These are phyloP conservation scores for Phellopilus nigrolimitatus DNA, from an alignment of 1,284 basidiomycete genomes.

Conservation along the genomic window DNA sequence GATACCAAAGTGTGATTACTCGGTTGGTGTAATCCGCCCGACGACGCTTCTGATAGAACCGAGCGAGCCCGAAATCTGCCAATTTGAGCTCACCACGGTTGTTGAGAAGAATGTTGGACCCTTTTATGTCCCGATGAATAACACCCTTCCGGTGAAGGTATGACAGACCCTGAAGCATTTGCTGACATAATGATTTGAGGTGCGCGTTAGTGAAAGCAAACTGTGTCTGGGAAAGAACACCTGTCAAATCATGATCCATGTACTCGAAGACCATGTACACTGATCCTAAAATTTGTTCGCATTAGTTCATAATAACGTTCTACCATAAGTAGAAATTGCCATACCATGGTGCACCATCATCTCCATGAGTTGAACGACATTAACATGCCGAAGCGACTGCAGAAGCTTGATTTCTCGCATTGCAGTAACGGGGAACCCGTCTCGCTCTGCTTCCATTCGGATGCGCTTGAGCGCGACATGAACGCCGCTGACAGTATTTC, in stretches of 20 bases:
- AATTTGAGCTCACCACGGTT: slow-evolving; percentile 92
- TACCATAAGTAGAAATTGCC: slow-evolving; percentile 24
- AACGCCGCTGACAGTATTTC: slow-evolving; percentile 68
- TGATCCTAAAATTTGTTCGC: slow-evolving; percentile 53
- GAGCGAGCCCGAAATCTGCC: slow-evolving; percentile 96
- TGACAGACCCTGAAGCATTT: slow-evolving; percentile 90
- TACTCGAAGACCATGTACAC: slow-evolving; percentile 99
- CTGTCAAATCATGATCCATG: slow-evolving; percentile 98
- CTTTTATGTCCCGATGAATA: slow-evolving; percentile 99
- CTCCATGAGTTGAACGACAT: slow-evolving; percentile 87
- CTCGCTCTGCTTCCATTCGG: slow-evolving; percentile 95
- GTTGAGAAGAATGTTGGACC: slow-evolving; percentile 96
- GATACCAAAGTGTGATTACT: slow-evolving; percentile 99
- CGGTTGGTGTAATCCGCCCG: slow-evolving; percentile 96
- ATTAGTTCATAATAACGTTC: slow-evolving; percentile 16
- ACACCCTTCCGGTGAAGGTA: slow-evolving; percentile 95
- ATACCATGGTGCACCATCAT: slow-evolving; percentile 98
- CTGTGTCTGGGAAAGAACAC: slow-evolving; percentile 87
- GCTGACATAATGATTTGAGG: slow-evolving; percentile 90
- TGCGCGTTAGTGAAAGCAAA: slow-evolving; percentile 83
- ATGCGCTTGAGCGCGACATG: slow-evolving; percentile 95
- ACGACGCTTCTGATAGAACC: slow-evolving; percentile 90
- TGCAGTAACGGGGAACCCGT: slow-evolving; percentile 98
- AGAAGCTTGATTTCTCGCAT: slow-evolving; percentile 99
- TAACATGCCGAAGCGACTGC: slow-evolving; percentile 85